Base-by-base conservation (phyloP, 139 green algal species). In the Spirogloea muscicola region DNA sequence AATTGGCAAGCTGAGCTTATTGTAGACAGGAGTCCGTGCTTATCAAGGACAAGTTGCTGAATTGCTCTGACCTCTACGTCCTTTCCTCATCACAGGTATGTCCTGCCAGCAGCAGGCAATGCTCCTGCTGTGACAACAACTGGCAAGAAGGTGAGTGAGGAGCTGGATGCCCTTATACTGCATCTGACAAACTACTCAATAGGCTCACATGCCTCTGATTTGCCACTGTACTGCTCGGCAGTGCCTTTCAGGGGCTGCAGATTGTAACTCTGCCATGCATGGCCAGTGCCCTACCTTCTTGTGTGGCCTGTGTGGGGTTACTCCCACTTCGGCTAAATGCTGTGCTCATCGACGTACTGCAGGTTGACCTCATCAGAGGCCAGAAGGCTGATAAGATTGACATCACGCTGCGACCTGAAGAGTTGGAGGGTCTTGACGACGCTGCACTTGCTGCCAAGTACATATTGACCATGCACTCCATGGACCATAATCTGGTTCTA, bases 371-470 rank as follows among this genome's bases (percentile, higher is more conserved):
- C 16, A 16, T 65, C 40, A 71, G 68, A 43, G 48, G 10, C 3
- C 52, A 67, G 10, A 80, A 80, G n/a, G 59, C n/a, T 31, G 80
- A 72, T 0, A 91, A 95, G 58, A 84, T 96, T 42, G 93, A 96
- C 59, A 85, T 98, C 16, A 87, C 91, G 1, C 74, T 98, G 38
- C 87, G 87, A 21, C 93, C 93, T 1, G 90, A 96, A 72, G 93
- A 97, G 77, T 86, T 97, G 34, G 93, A 98, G 78, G 86, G 89
- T 0, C 84, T 97, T 51, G 89, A 95, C 73, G 89, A 95, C 40
- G 86, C 68, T 16, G 42, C 67, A 1, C 64, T 82, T 1, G 74
- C 74, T 38, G 67, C 63, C 37, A 76, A 76, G 69, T 78, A 77
- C 3, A 59, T 7, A 3, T 18, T 13, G 18, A 58, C 13, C 57